Percentiles rank a stretch among this genome's conserved stretches.
Conservation (phyloP, 1,139 yeast species). For the Blastobotrys raffinosifermentans region DNA sequence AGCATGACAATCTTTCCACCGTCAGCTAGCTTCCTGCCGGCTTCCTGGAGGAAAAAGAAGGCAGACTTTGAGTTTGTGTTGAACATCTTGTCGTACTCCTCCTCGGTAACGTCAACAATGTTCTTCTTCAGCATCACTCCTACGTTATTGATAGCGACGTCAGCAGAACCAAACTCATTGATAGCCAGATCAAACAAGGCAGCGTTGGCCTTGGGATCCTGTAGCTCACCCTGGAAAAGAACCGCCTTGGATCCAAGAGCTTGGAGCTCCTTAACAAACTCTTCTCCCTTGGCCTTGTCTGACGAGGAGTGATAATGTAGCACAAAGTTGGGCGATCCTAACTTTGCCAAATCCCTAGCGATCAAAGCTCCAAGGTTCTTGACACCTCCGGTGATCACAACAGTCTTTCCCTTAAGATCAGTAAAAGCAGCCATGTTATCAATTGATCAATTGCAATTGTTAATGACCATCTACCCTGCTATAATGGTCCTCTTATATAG, state of each 20-base stretch:
- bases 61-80: slow-evolving; percentile 52
- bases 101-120: slow-evolving; percentile 43
- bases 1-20: slow-evolving; percentile 51
- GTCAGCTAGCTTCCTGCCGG: slow-evolving; percentile 45
- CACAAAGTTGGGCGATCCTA: slow-evolving; percentile 48
- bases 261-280: slow-evolving; percentile 38
- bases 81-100: slow-evolving; percentile 52
- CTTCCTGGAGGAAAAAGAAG: slow-evolving; percentile 55
- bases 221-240: slow-evolving; percentile 43
- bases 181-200: slow-evolving; percentile 43
- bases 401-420: slow-evolving; percentile 41
- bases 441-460: too few relatives aligned
- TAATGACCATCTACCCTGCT: too few relatives aligned
- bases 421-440: slow-evolving; percentile 12
- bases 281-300: slow-evolving; percentile 38
- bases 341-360: slow-evolving; percentile 49
- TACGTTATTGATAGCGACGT: slow-evolving; percentile 60
- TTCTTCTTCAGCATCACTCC: slow-evolving; percentile 64
- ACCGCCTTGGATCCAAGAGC: slow-evolving; percentile 40
- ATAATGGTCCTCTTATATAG: too few relatives aligned
- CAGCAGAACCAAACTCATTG: slow-evolving; percentile 43
- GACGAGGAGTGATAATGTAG: slow-evolving; percentile 49
- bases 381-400: slow-evolving; percentile 59
- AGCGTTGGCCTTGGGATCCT: slow-evolving; percentile 39
- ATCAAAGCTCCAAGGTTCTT: slow-evolving; percentile 59